phyloP scores from a whole-genome alignment of 139 green algal species.

The Gonium pectorale region DNA sequence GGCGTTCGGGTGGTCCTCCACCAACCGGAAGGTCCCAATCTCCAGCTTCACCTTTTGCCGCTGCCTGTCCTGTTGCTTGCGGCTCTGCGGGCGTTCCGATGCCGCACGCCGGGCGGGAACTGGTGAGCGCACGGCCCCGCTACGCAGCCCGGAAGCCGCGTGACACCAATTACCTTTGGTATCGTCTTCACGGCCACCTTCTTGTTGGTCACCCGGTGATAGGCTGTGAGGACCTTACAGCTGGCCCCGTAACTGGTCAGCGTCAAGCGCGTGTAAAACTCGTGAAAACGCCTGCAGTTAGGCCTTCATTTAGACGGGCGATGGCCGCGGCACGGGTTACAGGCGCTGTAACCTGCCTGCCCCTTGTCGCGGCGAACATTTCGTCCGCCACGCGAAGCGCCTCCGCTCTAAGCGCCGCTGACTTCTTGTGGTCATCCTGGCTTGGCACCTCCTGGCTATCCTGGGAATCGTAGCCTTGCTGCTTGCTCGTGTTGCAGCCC shows the following conservation, averaged over 20 bases:
- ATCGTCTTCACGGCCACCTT: conserved; percentile 67
- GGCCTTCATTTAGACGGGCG: not conserved
- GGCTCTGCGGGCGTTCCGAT: no score
- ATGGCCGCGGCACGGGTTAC: not conserved
- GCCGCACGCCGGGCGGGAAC: no score
- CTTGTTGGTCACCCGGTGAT: conserved; percentile 7
- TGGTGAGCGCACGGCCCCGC: no score
- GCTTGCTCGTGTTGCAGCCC: conserved; percentile 24
- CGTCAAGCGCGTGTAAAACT: conserved; percentile 36
- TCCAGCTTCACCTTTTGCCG: conserved; percentile 60
- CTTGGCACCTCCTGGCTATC: not conserved
- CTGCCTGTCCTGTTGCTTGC: conserved; percentile 52
- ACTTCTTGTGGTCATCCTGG: conserved; percentile 3
- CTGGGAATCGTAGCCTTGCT: not conserved
- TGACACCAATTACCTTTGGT: conserved; percentile 46
- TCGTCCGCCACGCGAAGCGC: conserved; percentile 26
- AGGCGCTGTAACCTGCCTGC: conserved; percentile 9
- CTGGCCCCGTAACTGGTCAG: conserved; percentile 50
- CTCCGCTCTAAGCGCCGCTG: not conserved
- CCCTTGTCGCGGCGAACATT: conserved; percentile 12
- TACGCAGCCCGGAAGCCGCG: not conserved
- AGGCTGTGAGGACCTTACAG: conserved; percentile 56
- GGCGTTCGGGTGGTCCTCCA: conserved; percentile 69
- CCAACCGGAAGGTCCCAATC: conserved; percentile 56
- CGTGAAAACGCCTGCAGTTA: conserved; percentile 41